Evolutionary conservation across 768 basidiomycete genomes (phyloP), one percentile per base, ranked within the genome.

Genomic region (Solioccasus polychromus): DNA sequence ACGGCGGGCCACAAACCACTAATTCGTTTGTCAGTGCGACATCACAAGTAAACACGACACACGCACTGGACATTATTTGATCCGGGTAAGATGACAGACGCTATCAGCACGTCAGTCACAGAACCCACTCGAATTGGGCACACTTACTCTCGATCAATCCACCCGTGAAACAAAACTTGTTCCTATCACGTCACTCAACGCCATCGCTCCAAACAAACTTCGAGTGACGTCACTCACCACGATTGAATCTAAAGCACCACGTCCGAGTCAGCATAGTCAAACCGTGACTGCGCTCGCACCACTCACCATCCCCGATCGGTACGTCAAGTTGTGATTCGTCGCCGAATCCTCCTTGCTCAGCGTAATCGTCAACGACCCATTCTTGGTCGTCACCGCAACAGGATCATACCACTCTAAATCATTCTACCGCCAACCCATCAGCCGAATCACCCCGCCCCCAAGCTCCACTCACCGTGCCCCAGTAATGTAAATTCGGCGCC

Each of bases 111-210:
- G 20, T 59, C 20, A 67, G 42, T 24, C 12, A 19, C 9, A n/a
- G 8, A 23, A 0, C 31, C 8, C 0, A 15, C 12, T 11, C 10
- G 8, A 37, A 35, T 19, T 26, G 10, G 29, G 14, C 10, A 39
- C 3, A 49, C 53, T 18, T 20, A 66, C 64, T 59, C 67, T 81
- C 86, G 41, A 88, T 74, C 39, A 87, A 64, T 32, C 89, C 89
- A 6, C 85, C 85, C 9, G 86, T 88, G 61, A 91, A 90, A 63
- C 87, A 91, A 52, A 93, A 81, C 67, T 83, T 82, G 62, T 83
- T 84, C 77, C 70, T 68, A 5, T 31, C 36, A 20, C 35, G 34
- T 4, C 15, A 18, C 29, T 57, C 45, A 53, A 17, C 12, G 31
- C 18, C 48, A 23, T 4, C 11, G 14, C 3, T 12, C 24, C 17